phyloP scores from a whole-genome alignment of 2,329 filamentous ascomycete species.

The Scopulariopsis brevicaulis region DNA sequence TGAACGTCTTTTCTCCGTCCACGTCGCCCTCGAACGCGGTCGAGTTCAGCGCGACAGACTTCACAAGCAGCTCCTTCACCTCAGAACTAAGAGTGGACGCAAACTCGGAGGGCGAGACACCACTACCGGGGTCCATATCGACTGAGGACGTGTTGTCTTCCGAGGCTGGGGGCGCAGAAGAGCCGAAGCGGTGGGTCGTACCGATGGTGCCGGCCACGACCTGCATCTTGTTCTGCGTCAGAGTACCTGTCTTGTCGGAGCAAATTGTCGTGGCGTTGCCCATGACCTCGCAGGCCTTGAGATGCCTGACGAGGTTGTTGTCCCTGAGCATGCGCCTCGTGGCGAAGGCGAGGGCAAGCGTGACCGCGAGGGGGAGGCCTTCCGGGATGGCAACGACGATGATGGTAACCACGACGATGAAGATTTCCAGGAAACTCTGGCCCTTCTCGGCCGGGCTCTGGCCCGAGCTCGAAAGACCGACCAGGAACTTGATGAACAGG shows the following conservation, averaged over 20 bases:
- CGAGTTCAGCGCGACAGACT: slow-evolving; percentile 55
- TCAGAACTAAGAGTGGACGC: slow-evolving; percentile 29
- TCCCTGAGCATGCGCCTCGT: slow-evolving; percentile 69
- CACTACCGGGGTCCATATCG: slow-evolving; percentile 17
- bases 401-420: slow-evolving; percentile 69
- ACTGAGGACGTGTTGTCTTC: slow-evolving; percentile 9
- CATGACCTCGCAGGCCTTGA: slow-evolving; percentile 74
- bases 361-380: slow-evolving; percentile 68
- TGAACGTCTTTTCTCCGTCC: slow-evolving; percentile 54
- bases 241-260: slow-evolving; percentile 56
- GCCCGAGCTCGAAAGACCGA: slow-evolving; percentile 43
- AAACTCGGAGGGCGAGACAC: slow-evolving; percentile 34
- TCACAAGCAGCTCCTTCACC: slow-evolving; percentile 40
- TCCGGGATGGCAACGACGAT: slow-evolving; percentile 73
- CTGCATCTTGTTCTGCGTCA: slow-evolving; percentile 60
- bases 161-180: slow-evolving; percentile 10
- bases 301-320: slow-evolving; percentile 64
- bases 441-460: slow-evolving; percentile 59
- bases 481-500: slow-evolving; percentile 76
- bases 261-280: slow-evolving; percentile 64
- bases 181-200: slow-evolving; percentile 41
- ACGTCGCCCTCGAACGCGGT: slow-evolving; percentile 68
- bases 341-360: slow-evolving; percentile 64
- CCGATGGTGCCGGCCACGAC: slow-evolving; percentile 51
- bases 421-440: slow-evolving; percentile 63